phyloP scores from a whole-genome alignment of 1,139 yeast species.

The Kodamaea sp. region DNA sequence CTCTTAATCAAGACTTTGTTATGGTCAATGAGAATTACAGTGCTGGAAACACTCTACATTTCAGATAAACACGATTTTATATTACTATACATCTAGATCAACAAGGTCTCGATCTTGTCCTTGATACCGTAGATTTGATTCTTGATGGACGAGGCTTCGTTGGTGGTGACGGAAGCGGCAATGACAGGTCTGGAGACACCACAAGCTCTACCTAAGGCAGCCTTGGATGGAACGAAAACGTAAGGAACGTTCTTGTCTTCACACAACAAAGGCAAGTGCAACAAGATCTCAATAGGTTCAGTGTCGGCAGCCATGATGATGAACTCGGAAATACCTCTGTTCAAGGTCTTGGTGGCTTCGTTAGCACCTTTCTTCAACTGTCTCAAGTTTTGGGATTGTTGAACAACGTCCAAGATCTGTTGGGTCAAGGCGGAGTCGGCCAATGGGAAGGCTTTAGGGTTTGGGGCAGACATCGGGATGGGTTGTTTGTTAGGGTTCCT shows the following conservation, averaged over 20 bases:
- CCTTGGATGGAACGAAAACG: conserved; percentile 97
- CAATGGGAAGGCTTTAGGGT: conserved; percentile 97
- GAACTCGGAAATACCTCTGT: conserved; percentile 99
- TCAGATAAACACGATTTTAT: too few relatives aligned
- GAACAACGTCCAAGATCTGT: conserved; percentile 96
- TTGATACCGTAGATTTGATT: conserved; percentile 95
- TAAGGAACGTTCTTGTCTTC: conserved; percentile 99
- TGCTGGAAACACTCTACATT: too few relatives aligned
- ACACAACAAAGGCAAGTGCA: conserved; percentile 96
- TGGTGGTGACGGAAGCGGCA: conserved; percentile 97
- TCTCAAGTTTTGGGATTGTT: conserved; percentile 96
- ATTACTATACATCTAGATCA: conserved; percentile 56
- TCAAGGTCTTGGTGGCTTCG: conserved; percentile 98
- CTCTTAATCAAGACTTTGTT: too few relatives aligned
- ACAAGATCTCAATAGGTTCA: conserved; percentile 97
- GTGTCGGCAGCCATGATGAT: conserved; percentile 99
- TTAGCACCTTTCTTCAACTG: conserved; percentile 99
- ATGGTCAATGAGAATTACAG: too few relatives aligned
- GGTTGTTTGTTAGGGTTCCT: conserved; percentile 62
- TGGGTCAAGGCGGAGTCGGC: conserved; percentile 95
- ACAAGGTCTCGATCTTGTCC: conserved; percentile 98
- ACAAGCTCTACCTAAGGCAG: conserved; percentile 99
- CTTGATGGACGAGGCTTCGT: conserved; percentile 97
- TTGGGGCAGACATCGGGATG: conserved; percentile 69
- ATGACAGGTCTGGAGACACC: conserved; percentile 99